A percentile compares a stretch with the other conserved stretches of the same genome.
Conservation (phyloP, 2,329 filamentous ascomycete genomes). For the Trichoderma afroharzianum region DNA sequence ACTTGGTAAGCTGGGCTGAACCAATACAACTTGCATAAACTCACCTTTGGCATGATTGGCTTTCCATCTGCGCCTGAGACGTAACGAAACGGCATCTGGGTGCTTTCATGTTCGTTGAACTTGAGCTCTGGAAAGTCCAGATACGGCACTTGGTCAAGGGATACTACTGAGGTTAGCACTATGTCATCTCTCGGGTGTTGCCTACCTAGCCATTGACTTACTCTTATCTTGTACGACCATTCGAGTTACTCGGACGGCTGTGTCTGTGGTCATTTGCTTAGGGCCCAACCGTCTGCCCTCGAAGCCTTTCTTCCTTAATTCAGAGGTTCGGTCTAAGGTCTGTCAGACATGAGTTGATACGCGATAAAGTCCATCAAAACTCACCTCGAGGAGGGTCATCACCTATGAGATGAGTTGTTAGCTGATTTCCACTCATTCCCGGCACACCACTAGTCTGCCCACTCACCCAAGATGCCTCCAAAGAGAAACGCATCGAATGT, state of each 20-base stretch:
- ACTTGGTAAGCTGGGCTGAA: slow-evolving; percentile 23
- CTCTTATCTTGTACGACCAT: slow-evolving; percentile 82
- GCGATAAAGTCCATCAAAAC: slow-evolving; percentile 25
- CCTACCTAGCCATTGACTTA: slow-evolving; percentile 39
- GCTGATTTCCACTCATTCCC: neutral
- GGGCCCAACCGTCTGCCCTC: slow-evolving; percentile 81
- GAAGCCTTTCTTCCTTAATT: slow-evolving; percentile 91
- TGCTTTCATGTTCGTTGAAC: slow-evolving; percentile 88
- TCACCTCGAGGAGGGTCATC: slow-evolving; percentile 90
- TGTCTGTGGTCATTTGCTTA: slow-evolving; percentile 98
- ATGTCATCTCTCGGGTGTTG: neutral
- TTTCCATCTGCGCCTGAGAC: slow-evolving; percentile 71
- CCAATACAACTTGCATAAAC: slow-evolving; percentile 23
- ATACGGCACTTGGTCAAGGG: slow-evolving; percentile 75
- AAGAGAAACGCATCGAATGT: slow-evolving; percentile 90
- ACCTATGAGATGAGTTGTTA: slow-evolving; percentile 53
- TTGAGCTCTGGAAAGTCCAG: slow-evolving; percentile 85
- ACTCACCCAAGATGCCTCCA: slow-evolving; percentile 85
- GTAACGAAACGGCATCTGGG: slow-evolving; percentile 97
- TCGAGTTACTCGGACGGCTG: slow-evolving; percentile 87
- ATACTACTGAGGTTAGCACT: slow-evolving; percentile 48
- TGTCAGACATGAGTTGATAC: neutral
- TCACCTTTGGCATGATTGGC: slow-evolving; percentile 87
- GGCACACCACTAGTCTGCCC: neutral
- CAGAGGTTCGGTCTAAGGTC: slow-evolving; percentile 81